A percentile compares a stretch with the other conserved stretches of the same genome.
Conservation (phyloP, 306 rosid species). For the Vigna mungo region DNA sequence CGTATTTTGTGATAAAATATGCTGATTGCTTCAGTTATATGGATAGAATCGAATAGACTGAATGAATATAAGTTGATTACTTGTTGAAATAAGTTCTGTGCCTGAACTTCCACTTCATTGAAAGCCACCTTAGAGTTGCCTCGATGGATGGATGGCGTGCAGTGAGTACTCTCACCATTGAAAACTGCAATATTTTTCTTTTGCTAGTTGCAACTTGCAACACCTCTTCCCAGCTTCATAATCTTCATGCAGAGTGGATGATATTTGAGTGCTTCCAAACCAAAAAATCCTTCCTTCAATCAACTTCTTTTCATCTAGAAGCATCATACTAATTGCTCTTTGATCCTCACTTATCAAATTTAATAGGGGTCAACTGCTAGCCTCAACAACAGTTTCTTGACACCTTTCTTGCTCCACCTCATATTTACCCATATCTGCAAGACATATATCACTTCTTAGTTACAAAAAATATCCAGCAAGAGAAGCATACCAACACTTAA, state of each 20-base stretch:
- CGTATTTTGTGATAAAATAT: not conserved
- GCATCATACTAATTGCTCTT: not conserved
- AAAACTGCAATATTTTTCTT: not conserved
- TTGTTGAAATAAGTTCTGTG: not conserved
- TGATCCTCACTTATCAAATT: not conserved
- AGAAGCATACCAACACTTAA: too few species aligned
- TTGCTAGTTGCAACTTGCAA: conserved; percentile 2
- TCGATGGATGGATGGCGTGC: not conserved
- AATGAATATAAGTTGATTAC: not conserved
- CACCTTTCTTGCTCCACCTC: too few species aligned
- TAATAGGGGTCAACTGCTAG: too few species aligned
- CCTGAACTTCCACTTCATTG: not conserved
- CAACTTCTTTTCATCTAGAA: not conserved
- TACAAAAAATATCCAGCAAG: too few species aligned
- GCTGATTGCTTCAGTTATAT: not conserved
- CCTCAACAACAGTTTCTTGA: too few species aligned
- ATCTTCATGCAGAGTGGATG: conserved; percentile 1
- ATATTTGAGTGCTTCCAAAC: not conserved
- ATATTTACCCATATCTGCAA: too few species aligned
- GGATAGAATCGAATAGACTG: not conserved
- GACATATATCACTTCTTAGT: too few species aligned
- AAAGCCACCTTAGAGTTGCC: not conserved
- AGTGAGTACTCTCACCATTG: not conserved
- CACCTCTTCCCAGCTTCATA: conserved; percentile 11
- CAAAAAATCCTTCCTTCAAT: not conserved